phyloP scores from a whole-genome alignment of 1,284 basidiomycete genomes.

The Rhodotorula sp. region DNA sequence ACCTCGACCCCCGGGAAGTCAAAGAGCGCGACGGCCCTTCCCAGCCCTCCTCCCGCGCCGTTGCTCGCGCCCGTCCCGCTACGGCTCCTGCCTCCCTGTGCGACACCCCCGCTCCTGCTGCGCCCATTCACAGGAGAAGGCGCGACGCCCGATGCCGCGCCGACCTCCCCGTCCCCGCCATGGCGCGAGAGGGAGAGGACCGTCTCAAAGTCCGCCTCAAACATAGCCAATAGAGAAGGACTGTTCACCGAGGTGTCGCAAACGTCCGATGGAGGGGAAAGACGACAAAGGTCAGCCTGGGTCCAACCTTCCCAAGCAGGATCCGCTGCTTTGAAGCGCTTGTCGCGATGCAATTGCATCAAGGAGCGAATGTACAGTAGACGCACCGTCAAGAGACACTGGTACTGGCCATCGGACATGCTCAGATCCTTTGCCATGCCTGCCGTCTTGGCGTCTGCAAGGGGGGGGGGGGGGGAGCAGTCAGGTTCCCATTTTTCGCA shows the following conservation, averaged over 20 bases:
- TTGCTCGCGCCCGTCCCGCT: slow-evolving; percentile 19
- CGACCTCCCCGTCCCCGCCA: slow-evolving; percentile 15
- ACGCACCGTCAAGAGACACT: slow-evolving; percentile 45
- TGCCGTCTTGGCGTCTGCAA: slow-evolving; percentile 31
- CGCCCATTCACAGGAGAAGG: neutral
- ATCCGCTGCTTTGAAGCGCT: neutral
- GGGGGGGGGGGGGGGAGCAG: too few relatives aligned
- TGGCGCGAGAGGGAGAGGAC: slow-evolving; percentile 13
- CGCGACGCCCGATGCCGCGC: neutral
- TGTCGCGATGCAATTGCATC: too few relatives aligned
- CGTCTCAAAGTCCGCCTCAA: slow-evolving; percentile 31
- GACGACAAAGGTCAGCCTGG: neutral
- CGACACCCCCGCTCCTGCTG: neutral
- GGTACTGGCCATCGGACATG: slow-evolving; percentile 44
- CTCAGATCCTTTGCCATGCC: slow-evolving; percentile 43
- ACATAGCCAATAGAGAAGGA: too few relatives aligned
- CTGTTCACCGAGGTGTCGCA: too few relatives aligned
- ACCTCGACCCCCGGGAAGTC: slow-evolving; percentile 41
- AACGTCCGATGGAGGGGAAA: too few relatives aligned
- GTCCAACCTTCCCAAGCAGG: slow-evolving; percentile 21
- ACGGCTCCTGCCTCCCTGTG: neutral
- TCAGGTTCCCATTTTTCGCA: too few relatives aligned
- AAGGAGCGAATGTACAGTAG: too few relatives aligned
- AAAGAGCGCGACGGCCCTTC: slow-evolving; percentile 32
- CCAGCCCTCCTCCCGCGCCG: slow-evolving; percentile 21